phyloP scores from a whole-genome alignment of 2,329 filamentous ascomycete genomes.

The Pezizomycotina sp. region DNA sequence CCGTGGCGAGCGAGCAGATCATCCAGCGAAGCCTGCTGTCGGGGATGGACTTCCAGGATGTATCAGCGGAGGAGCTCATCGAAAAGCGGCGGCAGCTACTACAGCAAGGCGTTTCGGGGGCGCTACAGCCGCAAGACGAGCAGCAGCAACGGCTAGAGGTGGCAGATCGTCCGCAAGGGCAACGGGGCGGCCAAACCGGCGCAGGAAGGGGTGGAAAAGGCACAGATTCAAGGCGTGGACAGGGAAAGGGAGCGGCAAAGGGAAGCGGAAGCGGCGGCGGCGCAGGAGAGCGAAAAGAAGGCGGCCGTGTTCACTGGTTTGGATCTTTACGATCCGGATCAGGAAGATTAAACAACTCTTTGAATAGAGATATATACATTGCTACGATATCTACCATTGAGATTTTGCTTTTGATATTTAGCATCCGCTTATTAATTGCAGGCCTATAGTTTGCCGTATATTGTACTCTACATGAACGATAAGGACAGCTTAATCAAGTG shows the following conservation, averaged over 20 bases:
- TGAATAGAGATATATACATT: too few species aligned
- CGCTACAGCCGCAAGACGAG: slow-evolving; percentile 45
- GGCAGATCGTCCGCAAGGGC: slow-evolving; percentile 25
- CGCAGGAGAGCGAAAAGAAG: slow-evolving; percentile 22
- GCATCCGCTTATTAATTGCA: too few species aligned
- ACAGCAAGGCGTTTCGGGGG: slow-evolving; percentile 39
- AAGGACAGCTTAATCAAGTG: too few species aligned
- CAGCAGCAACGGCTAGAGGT: slow-evolving; percentile 29
- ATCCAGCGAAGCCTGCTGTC: slow-evolving; percentile 54
- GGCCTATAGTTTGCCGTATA: too few species aligned
- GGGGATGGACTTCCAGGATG: slow-evolving; percentile 29
- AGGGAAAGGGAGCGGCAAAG: slow-evolving; percentile 21
- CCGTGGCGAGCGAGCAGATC: slow-evolving; percentile 57
- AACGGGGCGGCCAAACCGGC: slow-evolving; percentile 12
- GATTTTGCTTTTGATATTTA: too few species aligned
- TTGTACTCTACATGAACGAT: too few species aligned
- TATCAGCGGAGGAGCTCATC: slow-evolving; percentile 28
- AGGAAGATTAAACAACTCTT: too few species aligned
- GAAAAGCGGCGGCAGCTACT: slow-evolving; percentile 45
- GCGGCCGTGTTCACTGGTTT: slow-evolving; percentile 30
- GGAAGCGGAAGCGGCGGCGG: slow-evolving; percentile 23
- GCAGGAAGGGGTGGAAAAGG: slow-evolving; percentile 26
- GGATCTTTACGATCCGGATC: slow-evolving; percentile 32
- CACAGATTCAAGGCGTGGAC: slow-evolving; percentile 28
- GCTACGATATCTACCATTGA: too few species aligned